phyloP scores from a whole-genome alignment of 495 filamentous ascomycete species.

The Copromyces sp. region DNA sequence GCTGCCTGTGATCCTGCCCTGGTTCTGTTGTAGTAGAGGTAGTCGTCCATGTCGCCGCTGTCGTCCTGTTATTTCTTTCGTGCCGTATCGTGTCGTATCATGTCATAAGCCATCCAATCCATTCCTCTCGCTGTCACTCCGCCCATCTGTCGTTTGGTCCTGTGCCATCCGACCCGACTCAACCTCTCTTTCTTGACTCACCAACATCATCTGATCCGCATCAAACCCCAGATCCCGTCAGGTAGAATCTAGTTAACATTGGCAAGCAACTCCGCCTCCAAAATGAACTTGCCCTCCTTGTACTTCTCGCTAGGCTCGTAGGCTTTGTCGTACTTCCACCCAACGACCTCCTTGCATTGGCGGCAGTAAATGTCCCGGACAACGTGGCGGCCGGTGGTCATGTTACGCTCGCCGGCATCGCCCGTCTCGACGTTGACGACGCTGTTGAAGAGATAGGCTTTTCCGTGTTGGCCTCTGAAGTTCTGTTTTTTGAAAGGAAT shows the following conservation, averaged over 20 bases:
- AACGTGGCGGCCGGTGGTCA: slow-evolving; percentile 95
- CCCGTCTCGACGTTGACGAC: slow-evolving; percentile 82
- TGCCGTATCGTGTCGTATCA: background rate
- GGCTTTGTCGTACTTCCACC: slow-evolving; percentile 99
- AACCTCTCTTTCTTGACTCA: background rate
- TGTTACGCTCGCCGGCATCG: slow-evolving; percentile 83
- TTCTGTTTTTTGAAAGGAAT: slow-evolving; percentile 48
- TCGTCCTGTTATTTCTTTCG: background rate
- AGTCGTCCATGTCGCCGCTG: background rate
- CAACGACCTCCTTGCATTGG: slow-evolving; percentile 84
- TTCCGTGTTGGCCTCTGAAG: slow-evolving; percentile 97
- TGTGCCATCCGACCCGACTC: background rate
- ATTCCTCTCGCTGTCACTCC: background rate
- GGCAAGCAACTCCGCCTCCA: slow-evolving; percentile 86
- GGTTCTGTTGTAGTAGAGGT: background rate
- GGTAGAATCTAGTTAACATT: slow-evolving; percentile 45
- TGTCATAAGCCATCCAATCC: background rate
- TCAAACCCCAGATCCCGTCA: too few relatives aligned
- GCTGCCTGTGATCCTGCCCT: background rate
- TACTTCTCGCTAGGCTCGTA: slow-evolving; percentile 90
- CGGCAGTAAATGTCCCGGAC: slow-evolving; percentile 86
- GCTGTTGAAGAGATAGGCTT: slow-evolving; percentile 89
- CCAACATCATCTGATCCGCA: background rate
- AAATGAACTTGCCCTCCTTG: slow-evolving; percentile 96
- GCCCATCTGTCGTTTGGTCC: background rate